Base-by-base conservation (phyloP, 2,329 filamentous ascomycete species). In the Daldinia sp. region DNA sequence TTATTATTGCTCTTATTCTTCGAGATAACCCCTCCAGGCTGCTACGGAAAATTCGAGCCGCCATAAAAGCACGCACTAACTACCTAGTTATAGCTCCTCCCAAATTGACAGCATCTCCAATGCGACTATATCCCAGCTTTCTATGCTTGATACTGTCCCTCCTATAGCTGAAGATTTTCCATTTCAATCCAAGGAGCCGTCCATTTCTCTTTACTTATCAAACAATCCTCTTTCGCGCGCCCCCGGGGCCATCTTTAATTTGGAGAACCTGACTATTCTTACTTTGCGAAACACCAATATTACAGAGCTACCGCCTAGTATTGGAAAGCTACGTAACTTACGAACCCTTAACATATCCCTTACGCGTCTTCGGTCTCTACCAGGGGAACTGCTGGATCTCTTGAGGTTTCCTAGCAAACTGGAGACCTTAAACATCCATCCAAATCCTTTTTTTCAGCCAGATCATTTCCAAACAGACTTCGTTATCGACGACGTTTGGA, bases 221-320 rank as follows among this genome's bases (percentile, higher is more conserved):
- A 80, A 79, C 53, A 93, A 92, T 70, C 72, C 75, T 0, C 79
- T 93, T 3, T 75, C 73, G 2, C 77, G 77, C 11, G 77, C 91
- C 1, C 90, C 90, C 0, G 78, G 80, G 1, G 83, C 85, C 48
- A 75, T 92, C 2, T 90, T 90, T 70, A 81, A 85, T 47, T 77
- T 92, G 2, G 78, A 86, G 19, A 79, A 86, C 68, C 78, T 92
- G 27, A 88, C 85, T 0, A 84, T 88, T 13, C 81, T 93, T 10
- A 91, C 85, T 68, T 79, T 93, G 13, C 85, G 90, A 32, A 84
- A 82, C 62, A 92, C 92, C 69, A 74, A 81, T 21, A 80, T 93
- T 11, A 77, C 77, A 0, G 84, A 89, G 70, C 76, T 93, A 2
- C 87, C 90, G 1, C 78, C 86, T 0, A 79, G 81, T 3, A 86